A percentile compares a stretch with the other conserved stretches of the same genome.
phyloP scores from a whole-genome alignment of 208 protist genomes.

The Wallacemonas sp. region DNA sequence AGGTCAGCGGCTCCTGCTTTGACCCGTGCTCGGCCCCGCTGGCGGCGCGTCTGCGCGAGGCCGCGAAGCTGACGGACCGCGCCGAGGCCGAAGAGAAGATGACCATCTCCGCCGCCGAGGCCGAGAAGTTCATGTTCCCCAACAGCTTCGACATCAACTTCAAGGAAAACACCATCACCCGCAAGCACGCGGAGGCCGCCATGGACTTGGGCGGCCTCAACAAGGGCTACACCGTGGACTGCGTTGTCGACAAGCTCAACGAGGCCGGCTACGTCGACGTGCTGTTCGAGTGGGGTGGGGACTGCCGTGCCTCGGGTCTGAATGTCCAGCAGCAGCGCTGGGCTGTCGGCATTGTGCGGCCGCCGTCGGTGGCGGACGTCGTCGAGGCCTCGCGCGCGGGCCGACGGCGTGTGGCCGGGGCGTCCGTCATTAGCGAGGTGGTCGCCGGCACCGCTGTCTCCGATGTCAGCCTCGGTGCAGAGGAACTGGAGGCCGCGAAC shows the following conservation, averaged over 20 bases:
- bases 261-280: constrained; percentile 32
- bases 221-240: constrained; percentile 58
- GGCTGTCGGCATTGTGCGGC: constrained; percentile 41
- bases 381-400: neutral
- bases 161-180: constrained; percentile 36
- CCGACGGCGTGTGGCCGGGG: neutral
- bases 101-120: constrained; percentile 28
- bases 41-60: constrained; percentile 22
- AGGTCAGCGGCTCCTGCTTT: constrained; percentile 35
- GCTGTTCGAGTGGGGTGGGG: constrained; percentile 62
- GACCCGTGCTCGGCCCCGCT: constrained; percentile 40
- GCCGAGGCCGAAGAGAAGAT: constrained; percentile 1
- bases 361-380: constrained; percentile 34
- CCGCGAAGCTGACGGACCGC: neutral
- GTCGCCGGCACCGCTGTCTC: too few relatives aligned
- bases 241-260: constrained; percentile 45
- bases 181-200: constrained; percentile 30
- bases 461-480: too few relatives aligned
- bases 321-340: constrained; percentile 35
- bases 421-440: neutral
- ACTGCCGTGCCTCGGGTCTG: constrained; percentile 36
- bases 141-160: constrained; percentile 41
- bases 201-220: constrained; percentile 50
- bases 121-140: constrained; percentile 33
- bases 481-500: too few relatives aligned